phyloP scores from a whole-genome alignment of 2,329 filamentous ascomycete genomes.

The Arthrobotrys musiformis region DNA sequence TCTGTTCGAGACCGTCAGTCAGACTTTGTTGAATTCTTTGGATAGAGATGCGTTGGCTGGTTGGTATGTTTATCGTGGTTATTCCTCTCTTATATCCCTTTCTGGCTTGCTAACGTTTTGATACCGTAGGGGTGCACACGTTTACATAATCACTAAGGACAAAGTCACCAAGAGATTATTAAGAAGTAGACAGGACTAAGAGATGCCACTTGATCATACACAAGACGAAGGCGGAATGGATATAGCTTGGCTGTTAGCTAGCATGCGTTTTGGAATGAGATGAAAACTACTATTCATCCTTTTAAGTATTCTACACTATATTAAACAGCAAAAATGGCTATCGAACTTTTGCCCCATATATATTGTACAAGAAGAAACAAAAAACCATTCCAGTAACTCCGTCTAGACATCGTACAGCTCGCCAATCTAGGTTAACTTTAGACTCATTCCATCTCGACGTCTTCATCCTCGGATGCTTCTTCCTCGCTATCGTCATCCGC shows the following conservation, averaged over 20 bases:
- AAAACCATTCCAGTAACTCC: constrained; percentile 34
- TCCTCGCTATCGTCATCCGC: constrained; percentile 6
- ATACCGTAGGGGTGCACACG: constrained; percentile 78
- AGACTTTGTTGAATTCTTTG: constrained; percentile 92
- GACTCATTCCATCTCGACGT: constrained; percentile 31
- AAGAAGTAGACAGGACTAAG: constrained; percentile 94
- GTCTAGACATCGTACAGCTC: constrained; percentile 10
- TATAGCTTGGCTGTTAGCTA: constrained; percentile 9
- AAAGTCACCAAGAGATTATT: constrained; percentile 99
- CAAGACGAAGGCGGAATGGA: neutral
- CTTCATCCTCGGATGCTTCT: constrained; percentile 8
- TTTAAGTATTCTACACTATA: constrained; percentile 35
- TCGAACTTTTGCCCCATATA: constrained; percentile 49
- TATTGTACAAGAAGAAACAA: constrained; percentile 32
- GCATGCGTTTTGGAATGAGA: constrained; percentile 17
- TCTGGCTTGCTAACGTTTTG: neutral
- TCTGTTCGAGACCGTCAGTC: constrained; percentile 97
- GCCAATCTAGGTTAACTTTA: neutral
- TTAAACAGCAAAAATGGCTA: constrained; percentile 22
- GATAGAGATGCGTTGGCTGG: constrained; percentile 96
- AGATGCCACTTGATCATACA: neutral
- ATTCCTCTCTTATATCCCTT: neutral
- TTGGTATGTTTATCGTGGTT: constrained; percentile 68
- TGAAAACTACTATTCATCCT: constrained; percentile 4
- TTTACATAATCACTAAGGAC: constrained; percentile 99